Conservation (phyloP, 352 stramenopile species). For the Paralagenidium karlingii region DNA sequence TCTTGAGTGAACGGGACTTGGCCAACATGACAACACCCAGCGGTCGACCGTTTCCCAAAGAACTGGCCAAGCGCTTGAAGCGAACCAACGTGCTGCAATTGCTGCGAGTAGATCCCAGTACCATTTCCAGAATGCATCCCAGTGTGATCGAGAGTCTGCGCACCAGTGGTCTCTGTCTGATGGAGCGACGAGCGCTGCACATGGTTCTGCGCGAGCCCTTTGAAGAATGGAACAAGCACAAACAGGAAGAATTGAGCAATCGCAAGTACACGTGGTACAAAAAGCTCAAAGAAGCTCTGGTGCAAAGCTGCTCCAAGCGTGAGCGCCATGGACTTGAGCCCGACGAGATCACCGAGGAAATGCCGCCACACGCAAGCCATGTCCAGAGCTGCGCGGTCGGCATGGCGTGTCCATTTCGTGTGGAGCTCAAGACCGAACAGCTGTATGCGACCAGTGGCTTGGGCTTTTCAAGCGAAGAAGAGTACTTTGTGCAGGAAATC, state of each 20-base stretch:
- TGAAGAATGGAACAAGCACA: conserved; percentile 60
- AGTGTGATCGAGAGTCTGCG: conserved; percentile 56
- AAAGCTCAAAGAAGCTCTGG: conserved; percentile 61
- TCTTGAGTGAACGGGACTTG: conserved; percentile 68
- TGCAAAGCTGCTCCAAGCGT: background rate
- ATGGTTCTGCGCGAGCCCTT: conserved; percentile 35
- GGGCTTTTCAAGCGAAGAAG: conserved; percentile 27
- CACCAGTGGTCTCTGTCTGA: conserved; percentile 49
- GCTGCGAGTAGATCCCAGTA: conserved; percentile 52
- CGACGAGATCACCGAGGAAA: background rate
- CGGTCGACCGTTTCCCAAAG: conserved; percentile 37
- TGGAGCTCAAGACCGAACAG: conserved; percentile 19
- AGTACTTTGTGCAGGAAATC: conserved; percentile 40
- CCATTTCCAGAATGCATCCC: conserved; percentile 74
- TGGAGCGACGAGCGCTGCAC: conserved; percentile 83
- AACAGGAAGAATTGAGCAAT: conserved; percentile 70
- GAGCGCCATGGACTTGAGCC: conserved; percentile 10
- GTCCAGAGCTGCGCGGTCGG: conserved; percentile 21
- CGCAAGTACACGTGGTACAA: conserved; percentile 73
- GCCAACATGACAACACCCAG: conserved; percentile 34
- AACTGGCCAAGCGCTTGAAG: conserved; percentile 77
- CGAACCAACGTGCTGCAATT: conserved; percentile 81
- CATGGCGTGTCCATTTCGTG: conserved; percentile 31
- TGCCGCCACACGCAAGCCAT: conserved; percentile 5
- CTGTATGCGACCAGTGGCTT: conserved; percentile 34